Percentiles rank a stretch among this genome's conserved stretches.
Evolutionary conservation across 495 filamentous ascomycete genomes (phyloP).

Genomic region (Lasiosphaeria ovina): DNA sequence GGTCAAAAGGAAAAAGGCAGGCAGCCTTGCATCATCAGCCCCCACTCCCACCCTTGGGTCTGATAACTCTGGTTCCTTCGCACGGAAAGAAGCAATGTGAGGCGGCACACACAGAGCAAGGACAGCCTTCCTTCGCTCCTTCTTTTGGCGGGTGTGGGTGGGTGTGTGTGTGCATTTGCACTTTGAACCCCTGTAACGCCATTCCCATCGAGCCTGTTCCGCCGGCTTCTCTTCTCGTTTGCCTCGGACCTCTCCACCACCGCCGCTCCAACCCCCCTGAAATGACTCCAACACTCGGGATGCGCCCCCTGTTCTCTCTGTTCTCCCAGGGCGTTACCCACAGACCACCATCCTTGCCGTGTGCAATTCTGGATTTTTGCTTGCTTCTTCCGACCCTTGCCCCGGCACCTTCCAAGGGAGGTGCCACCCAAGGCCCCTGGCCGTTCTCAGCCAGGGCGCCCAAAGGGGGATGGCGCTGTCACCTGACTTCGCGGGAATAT

Average conservation of each 20-base stretch:
- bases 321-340: neutral
- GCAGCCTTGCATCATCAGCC: conserved; percentile 29
- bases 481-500: conserved; percentile 27
- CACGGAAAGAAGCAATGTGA: neutral
- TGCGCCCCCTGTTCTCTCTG: neutral
- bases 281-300: conserved; percentile 19
- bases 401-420: neutral
- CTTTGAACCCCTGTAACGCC: neutral
- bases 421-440: conserved; percentile 10
- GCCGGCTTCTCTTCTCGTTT: neutral
- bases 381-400: conserved; percentile 22
- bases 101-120: conserved; percentile 11
- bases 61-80: neutral
- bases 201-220: neutral
- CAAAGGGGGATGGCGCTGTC: conserved; percentile 20
- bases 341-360: conserved; percentile 3
- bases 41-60: conserved; percentile 9
- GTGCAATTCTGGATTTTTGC: conserved; percentile 5
- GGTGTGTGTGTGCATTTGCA: neutral
- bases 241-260: neutral
- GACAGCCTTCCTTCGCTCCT: conserved; percentile 7
- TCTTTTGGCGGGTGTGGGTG: neutral
- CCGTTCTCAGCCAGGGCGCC: conserved; percentile 5
- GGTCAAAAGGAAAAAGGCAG: conserved; percentile 10
- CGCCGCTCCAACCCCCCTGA: conserved; percentile 12